Evolutionary conservation across 1,284 basidiomycete species (phyloP).

Genomic region (Butyriboletus appendiculatus): DNA sequence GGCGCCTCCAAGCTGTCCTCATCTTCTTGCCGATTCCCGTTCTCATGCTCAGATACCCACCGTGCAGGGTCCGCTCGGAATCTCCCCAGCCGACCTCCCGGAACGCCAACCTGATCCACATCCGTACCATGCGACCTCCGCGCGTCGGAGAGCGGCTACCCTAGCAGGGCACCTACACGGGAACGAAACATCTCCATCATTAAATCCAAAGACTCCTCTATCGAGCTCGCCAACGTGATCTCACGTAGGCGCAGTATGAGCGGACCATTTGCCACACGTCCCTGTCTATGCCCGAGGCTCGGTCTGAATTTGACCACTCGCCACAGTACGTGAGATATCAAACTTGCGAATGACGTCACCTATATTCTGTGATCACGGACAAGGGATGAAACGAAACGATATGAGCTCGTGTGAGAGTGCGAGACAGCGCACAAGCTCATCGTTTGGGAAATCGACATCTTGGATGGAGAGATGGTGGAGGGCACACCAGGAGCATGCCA

Average conservation of each 20-base stretch:
- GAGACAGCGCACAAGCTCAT: constrained; percentile 27
- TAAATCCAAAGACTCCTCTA: constrained; percentile 4
- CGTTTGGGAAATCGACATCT: constrained; percentile 20
- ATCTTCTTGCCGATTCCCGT: background rate
- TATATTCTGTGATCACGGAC: constrained; percentile 20
- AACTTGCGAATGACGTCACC: constrained; percentile 13
- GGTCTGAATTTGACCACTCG: too few relatives aligned
- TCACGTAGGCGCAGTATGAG: constrained; percentile 13
- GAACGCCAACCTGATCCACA: background rate
- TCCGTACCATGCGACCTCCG: constrained; percentile 10
- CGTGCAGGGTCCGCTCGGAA: constrained; percentile 3
- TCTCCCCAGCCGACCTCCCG: background rate
- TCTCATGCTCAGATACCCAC: background rate
- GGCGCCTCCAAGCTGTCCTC: constrained; percentile 1
- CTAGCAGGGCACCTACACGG: constrained; percentile 6
- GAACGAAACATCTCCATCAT: constrained; percentile 16
- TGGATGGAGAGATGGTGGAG: constrained; percentile 20
- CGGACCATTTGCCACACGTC: background rate
- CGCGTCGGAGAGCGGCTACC: constrained; percentile 7
- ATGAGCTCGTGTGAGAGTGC: constrained; percentile 10
- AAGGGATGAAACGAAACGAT: constrained; percentile 23
- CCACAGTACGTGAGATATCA: background rate
- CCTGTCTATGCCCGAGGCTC: background rate
- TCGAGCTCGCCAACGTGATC: constrained; percentile 19
- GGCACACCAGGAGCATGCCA: constrained; percentile 14